Evolutionary conservation across 345 rosid genomes (phyloP).

Genomic region (Noccaea bulbosa): DNA sequence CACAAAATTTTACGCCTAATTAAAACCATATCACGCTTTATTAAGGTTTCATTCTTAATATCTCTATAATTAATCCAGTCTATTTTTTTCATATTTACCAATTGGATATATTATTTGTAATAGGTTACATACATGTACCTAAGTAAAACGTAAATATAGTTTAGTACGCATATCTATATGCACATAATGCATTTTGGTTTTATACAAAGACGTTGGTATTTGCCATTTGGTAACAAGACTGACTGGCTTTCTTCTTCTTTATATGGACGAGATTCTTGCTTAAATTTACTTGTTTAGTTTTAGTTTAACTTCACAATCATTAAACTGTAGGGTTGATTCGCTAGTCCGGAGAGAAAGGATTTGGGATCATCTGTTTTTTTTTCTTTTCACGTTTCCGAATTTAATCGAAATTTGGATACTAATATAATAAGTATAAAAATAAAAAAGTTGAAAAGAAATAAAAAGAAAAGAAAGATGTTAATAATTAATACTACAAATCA

Average conservation of each 20-base stretch:
- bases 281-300: not conserved
- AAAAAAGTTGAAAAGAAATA: not conserved
- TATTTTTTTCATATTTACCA: not conserved
- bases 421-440: not conserved
- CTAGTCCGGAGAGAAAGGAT: not conserved
- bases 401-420: not conserved
- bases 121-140: not conserved
- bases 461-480: conserved; percentile 12
- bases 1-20: not conserved
- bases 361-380: not conserved
- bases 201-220: conserved; percentile 3
- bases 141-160: conserved; percentile 5
- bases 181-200: not conserved
- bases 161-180: not conserved
- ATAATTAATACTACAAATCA: conserved; percentile 6
- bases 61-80: not conserved
- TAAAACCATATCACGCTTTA: too few species aligned
- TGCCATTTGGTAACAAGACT: too few species aligned
- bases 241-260: not conserved
- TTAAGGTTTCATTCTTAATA: not conserved
- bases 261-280: conserved; percentile 1
- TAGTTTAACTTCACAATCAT: not conserved
- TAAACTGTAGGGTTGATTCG: conserved; percentile 9
- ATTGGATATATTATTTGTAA: not conserved
- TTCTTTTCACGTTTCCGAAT: conserved; percentile 3